Evolutionary conservation across 352 stramenopile species (phyloP).

Genomic region (Globisporangium heterothallicum): DNA sequence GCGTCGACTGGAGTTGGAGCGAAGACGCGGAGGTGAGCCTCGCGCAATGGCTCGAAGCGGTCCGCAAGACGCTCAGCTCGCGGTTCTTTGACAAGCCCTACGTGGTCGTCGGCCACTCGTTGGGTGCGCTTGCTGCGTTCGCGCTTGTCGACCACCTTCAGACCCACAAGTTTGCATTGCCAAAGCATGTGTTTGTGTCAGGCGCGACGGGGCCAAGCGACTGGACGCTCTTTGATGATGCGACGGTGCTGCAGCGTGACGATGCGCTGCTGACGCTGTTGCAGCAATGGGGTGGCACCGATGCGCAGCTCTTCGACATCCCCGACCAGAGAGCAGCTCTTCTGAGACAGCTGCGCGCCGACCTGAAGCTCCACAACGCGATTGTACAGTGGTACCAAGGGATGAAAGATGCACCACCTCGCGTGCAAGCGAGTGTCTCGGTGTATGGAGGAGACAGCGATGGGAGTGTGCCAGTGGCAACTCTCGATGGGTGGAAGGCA

Average conservation of each 20-base stretch:
- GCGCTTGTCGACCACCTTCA: conserved; percentile 45
- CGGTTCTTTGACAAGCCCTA: conserved; percentile 77
- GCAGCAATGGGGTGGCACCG: conserved; percentile 54
- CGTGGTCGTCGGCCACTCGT: conserved; percentile 59
- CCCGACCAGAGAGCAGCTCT: conserved; percentile 30
- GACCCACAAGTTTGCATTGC: conserved; percentile 36
- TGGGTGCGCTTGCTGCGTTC: conserved; percentile 56
- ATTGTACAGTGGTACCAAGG: conserved; percentile 35
- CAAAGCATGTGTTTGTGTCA: conserved; percentile 58
- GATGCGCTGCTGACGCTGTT: conserved; percentile 37
- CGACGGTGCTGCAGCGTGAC: conserved; percentile 22
- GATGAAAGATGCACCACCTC: conserved; percentile 4
- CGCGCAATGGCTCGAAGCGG: conserved; percentile 26
- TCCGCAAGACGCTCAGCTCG: conserved; percentile 32
- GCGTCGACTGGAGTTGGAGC: conserved; percentile 52
- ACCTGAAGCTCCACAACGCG: conserved; percentile 51
- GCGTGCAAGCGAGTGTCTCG: conserved; percentile 21
- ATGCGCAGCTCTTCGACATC: conserved; percentile 45
- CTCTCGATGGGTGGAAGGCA: conserved; percentile 33
- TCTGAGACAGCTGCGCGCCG: conserved; percentile 26
- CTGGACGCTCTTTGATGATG: conserved; percentile 32
- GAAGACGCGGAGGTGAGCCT: conserved; percentile 10
- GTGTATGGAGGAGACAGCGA: conserved; percentile 55
- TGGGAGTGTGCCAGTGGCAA: conserved; percentile 23
- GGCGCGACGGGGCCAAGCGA: conserved; percentile 28